Evolutionary conservation across 2,329 filamentous ascomycete species (phyloP), one percentile per base, ranked within the genome.

Genomic region (Nothomitra cinnamomea): DNA sequence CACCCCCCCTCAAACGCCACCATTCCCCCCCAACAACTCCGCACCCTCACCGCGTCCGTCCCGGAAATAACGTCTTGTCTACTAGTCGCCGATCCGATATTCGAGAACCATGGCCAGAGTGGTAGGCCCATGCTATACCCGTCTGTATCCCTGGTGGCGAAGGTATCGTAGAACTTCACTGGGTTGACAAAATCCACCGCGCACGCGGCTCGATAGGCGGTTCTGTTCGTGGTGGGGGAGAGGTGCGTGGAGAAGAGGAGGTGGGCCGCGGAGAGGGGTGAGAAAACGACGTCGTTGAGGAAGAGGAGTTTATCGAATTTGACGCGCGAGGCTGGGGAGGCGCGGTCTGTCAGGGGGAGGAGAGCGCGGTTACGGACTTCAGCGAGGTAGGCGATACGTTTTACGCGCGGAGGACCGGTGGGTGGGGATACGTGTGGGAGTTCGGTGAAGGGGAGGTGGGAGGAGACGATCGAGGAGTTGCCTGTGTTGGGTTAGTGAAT

Each of bases 21-120:
- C 77, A 87, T 87, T 21, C 85, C 85, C 52, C 83, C 82, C 85
- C 84, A 88, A 66, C 85, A 88, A 58, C 80, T 81, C 60, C 75
- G 77, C 1, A 87, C 83, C 7, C 79, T 75, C 1, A 88, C 83
- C 0, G 82, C 77, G 58, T 82, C 78, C 38, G 64, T 73, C 54
- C 78, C 76, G 0, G 68, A 69, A 1, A 85, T 64, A 17, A 87
- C 79, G 62, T 84, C 82, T 3, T 71, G 69, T 45, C 83, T 72
- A 67, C 67, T 71, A n/a, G 60, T 62, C 0, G 69, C 78, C 13
- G 73, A 64, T 1, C 76, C 76, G 1, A 67, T 69, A 47, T 63
- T 66, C 3, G 77, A 73, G 64, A 85, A 83, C 67, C 80, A 83
- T 0, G 84, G 84, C 64, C 77, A 88, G 56, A 82, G 76, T 1